phyloP scores from a whole-genome alignment of 176 grass and related monocot genomes.

The Secale cereale region DNA sequence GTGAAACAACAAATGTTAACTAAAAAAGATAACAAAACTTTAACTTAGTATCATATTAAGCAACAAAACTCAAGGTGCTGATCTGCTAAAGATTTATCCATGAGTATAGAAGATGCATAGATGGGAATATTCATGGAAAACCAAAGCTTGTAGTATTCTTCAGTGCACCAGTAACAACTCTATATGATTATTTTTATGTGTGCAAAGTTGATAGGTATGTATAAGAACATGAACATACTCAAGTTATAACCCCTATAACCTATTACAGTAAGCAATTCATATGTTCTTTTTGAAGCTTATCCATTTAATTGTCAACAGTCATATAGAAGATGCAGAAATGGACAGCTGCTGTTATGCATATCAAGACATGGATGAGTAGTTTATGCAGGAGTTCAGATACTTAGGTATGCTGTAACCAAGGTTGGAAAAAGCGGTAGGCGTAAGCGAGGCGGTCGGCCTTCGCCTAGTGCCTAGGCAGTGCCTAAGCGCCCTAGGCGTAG shows the following conservation, averaged over 20 bases:
- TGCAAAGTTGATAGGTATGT: background rate
- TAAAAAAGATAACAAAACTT: background rate
- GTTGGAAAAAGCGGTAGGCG: no score
- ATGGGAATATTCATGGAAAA: background rate
- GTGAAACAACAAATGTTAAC: background rate
- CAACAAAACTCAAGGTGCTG: background rate
- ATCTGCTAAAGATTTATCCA: background rate
- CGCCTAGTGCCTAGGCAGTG: no score
- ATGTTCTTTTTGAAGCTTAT: background rate
- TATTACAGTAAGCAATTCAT: background rate
- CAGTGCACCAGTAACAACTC: background rate
- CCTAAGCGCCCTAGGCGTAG: no score
- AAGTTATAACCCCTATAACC: background rate
- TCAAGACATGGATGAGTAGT: background rate
- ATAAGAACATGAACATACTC: conserved; percentile 6
- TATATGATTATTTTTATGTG: background rate
- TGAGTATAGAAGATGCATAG: background rate
- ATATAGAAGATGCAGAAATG: background rate
- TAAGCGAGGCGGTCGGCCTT: no score
- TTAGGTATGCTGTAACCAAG: background rate
- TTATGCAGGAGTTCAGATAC: conserved; percentile 12
- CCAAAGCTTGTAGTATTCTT: background rate
- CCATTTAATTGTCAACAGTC: background rate
- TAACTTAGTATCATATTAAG: background rate
- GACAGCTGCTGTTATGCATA: background rate